A percentile compares a stretch with the other conserved stretches of the same genome.
Conservation (phyloP, 2,329 filamentous ascomycete species). For the Ceratocystis cubensis region DNA sequence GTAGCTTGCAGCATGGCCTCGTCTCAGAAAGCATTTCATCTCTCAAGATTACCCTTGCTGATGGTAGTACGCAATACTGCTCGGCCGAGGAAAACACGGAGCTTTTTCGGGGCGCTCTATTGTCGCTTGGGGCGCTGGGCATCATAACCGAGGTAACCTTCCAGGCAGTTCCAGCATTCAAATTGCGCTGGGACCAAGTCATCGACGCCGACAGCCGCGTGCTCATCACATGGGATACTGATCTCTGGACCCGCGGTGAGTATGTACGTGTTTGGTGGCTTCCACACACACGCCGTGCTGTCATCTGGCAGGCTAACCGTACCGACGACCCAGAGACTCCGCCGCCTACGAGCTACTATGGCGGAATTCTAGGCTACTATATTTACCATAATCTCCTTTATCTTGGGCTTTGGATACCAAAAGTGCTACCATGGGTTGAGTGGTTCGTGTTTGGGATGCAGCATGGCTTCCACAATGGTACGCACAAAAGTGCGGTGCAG, state of each 20-base stretch:
- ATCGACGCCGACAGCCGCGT: constrained; percentile 58
- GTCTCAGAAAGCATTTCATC: constrained; percentile 65
- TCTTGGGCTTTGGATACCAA: constrained; percentile 62
- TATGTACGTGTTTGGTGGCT: constrained; percentile 97
- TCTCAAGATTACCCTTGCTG: constrained; percentile 68
- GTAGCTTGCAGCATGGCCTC: constrained; percentile 69
- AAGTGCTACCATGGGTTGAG: constrained; percentile 75
- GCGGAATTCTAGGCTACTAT: constrained; percentile 68
- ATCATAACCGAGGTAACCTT: constrained; percentile 86
- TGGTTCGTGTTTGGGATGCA: constrained; percentile 98
- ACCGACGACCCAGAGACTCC: constrained; percentile 49
- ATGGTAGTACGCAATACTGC: constrained; percentile 62
- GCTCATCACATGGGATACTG: constrained; percentile 56
- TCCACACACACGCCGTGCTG: constrained; percentile 75
- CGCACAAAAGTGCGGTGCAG: constrained; percentile 61
- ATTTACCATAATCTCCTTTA: constrained; percentile 87
- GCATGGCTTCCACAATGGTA: constrained; percentile 71
- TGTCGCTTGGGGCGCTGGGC: constrained; percentile 80
- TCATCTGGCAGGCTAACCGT: constrained; percentile 81
- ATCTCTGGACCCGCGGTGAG: constrained; percentile 72
- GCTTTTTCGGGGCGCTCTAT: constrained; percentile 75
- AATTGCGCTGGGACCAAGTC: constrained; percentile 76
- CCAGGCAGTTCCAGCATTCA: constrained; percentile 64
- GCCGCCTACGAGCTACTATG: constrained; percentile 64
- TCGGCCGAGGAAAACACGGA: constrained; percentile 55